Conservation (phyloP, 1,284 basidiomycete genomes). For the Ustilago lituana region DNA sequence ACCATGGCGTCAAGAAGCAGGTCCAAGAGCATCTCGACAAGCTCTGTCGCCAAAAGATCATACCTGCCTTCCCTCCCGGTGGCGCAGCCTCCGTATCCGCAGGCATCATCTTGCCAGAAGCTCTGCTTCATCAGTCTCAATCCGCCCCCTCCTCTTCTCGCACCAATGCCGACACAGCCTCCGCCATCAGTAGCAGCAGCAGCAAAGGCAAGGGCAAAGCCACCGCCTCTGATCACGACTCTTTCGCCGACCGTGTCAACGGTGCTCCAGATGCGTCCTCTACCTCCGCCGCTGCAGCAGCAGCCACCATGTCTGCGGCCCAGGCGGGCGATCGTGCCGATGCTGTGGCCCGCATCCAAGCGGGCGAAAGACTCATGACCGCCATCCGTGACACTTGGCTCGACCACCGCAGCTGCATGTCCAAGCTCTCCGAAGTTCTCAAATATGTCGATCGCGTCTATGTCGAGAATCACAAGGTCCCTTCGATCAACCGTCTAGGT, state of each 20-base stretch:
- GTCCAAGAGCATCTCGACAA: constrained; percentile 83
- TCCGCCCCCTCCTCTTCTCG: constrained; percentile 22
- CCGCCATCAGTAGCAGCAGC: background rate
- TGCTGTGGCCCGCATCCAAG: constrained; percentile 68
- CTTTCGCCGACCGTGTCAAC: constrained; percentile 5
- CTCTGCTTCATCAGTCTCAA: constrained; percentile 65
- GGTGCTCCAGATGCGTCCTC: constrained; percentile 2
- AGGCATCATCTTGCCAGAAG: constrained; percentile 69
- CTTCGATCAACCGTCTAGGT: constrained; percentile 82
- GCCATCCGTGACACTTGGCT: constrained; percentile 89
- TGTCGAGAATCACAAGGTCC: constrained; percentile 61
- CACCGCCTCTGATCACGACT: constrained; percentile 16
- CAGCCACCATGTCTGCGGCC: constrained; percentile 45
- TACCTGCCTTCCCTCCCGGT: constrained; percentile 80
- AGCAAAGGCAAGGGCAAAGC: constrained; percentile 55
- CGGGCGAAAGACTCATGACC: constrained; percentile 85
- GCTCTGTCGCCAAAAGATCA: constrained; percentile 80
- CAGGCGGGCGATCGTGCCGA: constrained; percentile 55
- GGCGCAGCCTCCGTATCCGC: constrained; percentile 66
- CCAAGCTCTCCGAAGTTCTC: constrained; percentile 86
- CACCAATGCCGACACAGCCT: constrained; percentile 12
- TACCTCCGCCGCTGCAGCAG: constrained; percentile 16
- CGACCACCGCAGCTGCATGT: constrained; percentile 90
- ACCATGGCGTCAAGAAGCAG: constrained; percentile 83
- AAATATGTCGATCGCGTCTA: constrained; percentile 80